These are phyloP conservation scores for Crepidotus variabilis DNA, from an alignment of 768 basidiomycete genomes.

Conservation along the genomic window DNA sequence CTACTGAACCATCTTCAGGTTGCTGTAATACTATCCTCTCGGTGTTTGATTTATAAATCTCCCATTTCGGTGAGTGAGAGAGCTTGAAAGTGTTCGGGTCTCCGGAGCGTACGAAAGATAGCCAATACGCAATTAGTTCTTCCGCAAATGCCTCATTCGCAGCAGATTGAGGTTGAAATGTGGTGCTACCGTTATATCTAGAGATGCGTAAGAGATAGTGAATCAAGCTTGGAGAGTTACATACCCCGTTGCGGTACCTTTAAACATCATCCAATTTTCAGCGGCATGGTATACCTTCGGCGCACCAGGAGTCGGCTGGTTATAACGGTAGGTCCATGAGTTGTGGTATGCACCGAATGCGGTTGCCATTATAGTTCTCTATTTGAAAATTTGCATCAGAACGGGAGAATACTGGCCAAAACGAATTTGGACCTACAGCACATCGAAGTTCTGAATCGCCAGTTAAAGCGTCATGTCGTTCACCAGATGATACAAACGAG, in stretches of 20 bases:
- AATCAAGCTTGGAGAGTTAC: slow-evolving; percentile 4
- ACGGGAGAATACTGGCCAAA: not conserved
- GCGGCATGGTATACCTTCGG: slow-evolving; percentile 44
- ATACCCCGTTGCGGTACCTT: slow-evolving; percentile 57
- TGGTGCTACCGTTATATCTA: slow-evolving; percentile 50
- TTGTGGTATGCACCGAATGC: slow-evolving; percentile 31
- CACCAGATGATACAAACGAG: slow-evolving; percentile 39
- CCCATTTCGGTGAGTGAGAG: slow-evolving; percentile 47
- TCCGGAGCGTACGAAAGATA: slow-evolving; percentile 57
- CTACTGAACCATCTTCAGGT: slow-evolving; percentile 8
- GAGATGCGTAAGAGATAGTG: slow-evolving; percentile 2
- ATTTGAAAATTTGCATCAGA: not conserved
- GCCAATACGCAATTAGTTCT: slow-evolving; percentile 64
- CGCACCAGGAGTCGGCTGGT: slow-evolving; percentile 38
- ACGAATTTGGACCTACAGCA: slow-evolving; percentile 38
- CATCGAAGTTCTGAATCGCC: slow-evolving; percentile 50
- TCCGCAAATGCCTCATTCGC: slow-evolving; percentile 47
- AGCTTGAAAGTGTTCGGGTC: slow-evolving; percentile 57
- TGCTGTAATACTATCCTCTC: slow-evolving; percentile 15
- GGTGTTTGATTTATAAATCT: slow-evolving; percentile 10
- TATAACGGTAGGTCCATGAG: slow-evolving; percentile 57
- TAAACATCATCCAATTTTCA: slow-evolving; percentile 70
- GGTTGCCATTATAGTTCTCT: slow-evolving; percentile 45
- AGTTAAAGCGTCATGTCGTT: slow-evolving; percentile 40
- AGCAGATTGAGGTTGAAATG: slow-evolving; percentile 42